Evolutionary conservation across 768 basidiomycete species (phyloP), one percentile per base, ranked within the genome.

Genomic region (Leccinellum rugosiceps): DNA sequence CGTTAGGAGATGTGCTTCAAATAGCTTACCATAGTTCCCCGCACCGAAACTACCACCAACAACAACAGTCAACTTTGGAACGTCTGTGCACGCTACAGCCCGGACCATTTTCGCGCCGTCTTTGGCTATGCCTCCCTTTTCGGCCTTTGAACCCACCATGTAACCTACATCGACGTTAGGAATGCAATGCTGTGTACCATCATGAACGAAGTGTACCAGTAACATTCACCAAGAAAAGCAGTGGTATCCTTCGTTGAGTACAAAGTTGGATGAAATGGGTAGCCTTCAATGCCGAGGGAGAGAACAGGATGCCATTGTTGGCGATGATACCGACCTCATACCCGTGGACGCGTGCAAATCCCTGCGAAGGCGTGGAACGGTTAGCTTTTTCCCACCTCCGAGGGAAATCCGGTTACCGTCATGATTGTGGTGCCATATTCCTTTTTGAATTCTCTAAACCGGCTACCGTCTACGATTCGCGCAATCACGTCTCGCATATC

Each of bases 21-120:
- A 31, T 41, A 59, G 51, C n/a, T 41, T 43, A 90, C 92, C 94
- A 65, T 98, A 98, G 72, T 95, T 97, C 5, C 94, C 94, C 6
- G 95, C 94, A 26, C 94, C 94, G 69, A 93, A 96, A 68, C 90
- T 93, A 47, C 94, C 94, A 17, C 94, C 94, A 25, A 96, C 89
- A 50, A 97, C 78, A 28, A 97, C 91, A 1, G 94, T 97, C 58
- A 96, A 78, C 74, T 98, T 98, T 14, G 95, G 94, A 7, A 96
- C 93, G 62, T 96, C 88, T 17, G 93, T 92, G 62, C 93, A 93
- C 5, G 93, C 92, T 17, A 95, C 93, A 6, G 93, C 92, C 45
- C 94, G 86, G 64, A 98, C 94, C 92, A 98, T 95, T 79, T 97
- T 97, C 7, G 94, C 94, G 38, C 84, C 84, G 67, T 97, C 93